These are phyloP conservation scores for Abrus pulchellus DNA, from an alignment of 306 rosid genomes.

Conservation along the genomic window DNA sequence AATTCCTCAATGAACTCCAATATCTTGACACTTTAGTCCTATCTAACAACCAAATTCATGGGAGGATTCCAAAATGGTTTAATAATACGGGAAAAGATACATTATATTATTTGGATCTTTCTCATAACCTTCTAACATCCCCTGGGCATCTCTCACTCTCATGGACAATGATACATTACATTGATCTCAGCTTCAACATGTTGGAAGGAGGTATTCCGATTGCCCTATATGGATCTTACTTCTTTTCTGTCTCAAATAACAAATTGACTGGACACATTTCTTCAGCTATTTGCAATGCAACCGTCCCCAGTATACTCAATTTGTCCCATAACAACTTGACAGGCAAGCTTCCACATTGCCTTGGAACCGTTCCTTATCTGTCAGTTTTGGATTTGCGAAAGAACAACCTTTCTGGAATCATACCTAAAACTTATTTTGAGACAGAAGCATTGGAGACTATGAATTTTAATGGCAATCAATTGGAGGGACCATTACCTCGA, in stretches of 20 bases:
- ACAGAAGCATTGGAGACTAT: constrained; percentile 2
- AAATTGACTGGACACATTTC: constrained; percentile 29
- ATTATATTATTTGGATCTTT: not conserved
- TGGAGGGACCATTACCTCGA: constrained; percentile 47
- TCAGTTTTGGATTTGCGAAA: constrained; percentile 30
- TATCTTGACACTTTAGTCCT: not conserved
- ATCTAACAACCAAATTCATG: constrained; percentile 34
- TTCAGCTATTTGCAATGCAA: constrained; percentile 14
- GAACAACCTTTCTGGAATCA: constrained; percentile 41
- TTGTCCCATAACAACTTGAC: constrained; percentile 36
- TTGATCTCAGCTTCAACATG: constrained; percentile 40
- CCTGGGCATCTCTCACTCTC: not conserved
- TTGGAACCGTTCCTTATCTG: constrained; percentile 5
- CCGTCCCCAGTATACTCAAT: not conserved
- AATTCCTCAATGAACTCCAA: constrained; percentile 1
- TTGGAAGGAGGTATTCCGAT: constrained; percentile 39
- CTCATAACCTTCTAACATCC: constrained; percentile 35
- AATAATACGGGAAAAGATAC: not conserved
- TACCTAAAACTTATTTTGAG: not conserved
- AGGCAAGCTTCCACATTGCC: constrained; percentile 46
- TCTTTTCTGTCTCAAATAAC: constrained; percentile 44
- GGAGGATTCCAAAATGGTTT: constrained; percentile 42
- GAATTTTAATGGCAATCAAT: constrained; percentile 41
- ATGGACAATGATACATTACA: not conserved
- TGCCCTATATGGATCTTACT: not conserved